Evolutionary conservation across 1,284 basidiomycete genomes (phyloP).

Genomic region (Cryptococcus maquisensis): DNA sequence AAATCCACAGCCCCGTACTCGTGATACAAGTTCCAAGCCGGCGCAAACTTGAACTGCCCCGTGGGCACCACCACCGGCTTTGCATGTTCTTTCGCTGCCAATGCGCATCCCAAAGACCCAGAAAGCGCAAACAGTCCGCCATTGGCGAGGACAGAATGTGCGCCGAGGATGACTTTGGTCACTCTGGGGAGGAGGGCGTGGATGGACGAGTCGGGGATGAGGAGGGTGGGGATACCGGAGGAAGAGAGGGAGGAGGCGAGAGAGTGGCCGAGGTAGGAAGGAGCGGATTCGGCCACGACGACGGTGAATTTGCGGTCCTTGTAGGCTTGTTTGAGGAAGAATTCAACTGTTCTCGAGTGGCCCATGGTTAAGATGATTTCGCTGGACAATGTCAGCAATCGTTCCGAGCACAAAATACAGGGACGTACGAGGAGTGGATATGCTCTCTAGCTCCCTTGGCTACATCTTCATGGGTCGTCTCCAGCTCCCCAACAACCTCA

Average conservation of each 20-base stretch:
- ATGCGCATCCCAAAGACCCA: conserved; percentile 76
- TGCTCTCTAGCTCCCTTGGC: conserved; percentile 93
- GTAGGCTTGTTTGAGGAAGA: conserved; percentile 85
- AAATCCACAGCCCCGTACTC: conserved; percentile 83
- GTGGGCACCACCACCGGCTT: conserved; percentile 92
- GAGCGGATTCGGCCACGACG: conserved; percentile 91
- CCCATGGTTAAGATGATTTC: conserved; percentile 96
- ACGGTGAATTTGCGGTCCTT: conserved; percentile 92
- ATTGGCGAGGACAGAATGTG: conserved; percentile 90
- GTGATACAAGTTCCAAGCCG: conserved; percentile 86
- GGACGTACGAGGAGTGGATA: conserved; percentile 85
- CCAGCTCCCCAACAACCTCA: conserved; percentile 90
- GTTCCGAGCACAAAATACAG: not conserved
- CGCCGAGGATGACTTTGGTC: conserved; percentile 90
- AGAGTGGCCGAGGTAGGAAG: conserved; percentile 78
- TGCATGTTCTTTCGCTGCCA: conserved; percentile 85
- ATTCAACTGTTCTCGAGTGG: conserved; percentile 89
- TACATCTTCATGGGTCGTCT: conserved; percentile 91
- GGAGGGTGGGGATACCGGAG: conserved; percentile 82
- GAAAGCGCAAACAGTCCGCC: conserved; percentile 88
- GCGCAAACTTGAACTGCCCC: conserved; percentile 94
- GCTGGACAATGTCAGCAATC: conserved; percentile 49
- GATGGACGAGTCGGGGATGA: conserved; percentile 91
- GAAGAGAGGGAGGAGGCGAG: conserved; percentile 76
- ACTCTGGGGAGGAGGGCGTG: conserved; percentile 95